phyloP scores from a whole-genome alignment of 176 grass and related monocot species.

The Rhynchospora tenuis region DNA sequence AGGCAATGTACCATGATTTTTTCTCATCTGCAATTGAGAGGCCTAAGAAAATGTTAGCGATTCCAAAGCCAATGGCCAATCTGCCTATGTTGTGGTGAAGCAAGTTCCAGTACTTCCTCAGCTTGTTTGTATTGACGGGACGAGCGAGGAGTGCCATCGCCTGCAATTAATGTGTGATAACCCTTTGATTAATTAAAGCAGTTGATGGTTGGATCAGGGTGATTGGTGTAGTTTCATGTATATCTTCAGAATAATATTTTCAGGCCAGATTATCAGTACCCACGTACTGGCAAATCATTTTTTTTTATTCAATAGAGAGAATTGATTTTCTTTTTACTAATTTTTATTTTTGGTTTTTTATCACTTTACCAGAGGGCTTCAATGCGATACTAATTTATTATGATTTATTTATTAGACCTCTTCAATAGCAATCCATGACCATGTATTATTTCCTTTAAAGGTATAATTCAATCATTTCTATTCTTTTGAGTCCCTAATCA shows the following conservation, averaged over 20 bases:
- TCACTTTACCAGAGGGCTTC: background rate
- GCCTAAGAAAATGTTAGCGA: conserved; percentile 74
- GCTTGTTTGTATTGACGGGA: conserved; percentile 62
- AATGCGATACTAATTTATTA: background rate
- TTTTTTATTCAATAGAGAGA: background rate
- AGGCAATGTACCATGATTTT: conserved; percentile 55
- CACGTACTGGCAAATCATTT: background rate
- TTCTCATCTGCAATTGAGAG: conserved; percentile 52
- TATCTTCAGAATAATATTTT: background rate
- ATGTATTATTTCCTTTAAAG: background rate
- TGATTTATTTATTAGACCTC: background rate
- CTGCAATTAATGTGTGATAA: conserved; percentile 14
- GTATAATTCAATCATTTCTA: no score
- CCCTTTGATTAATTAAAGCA: background rate
- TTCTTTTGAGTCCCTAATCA: background rate
- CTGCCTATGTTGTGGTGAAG: conserved; percentile 78
- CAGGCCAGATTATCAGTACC: background rate
- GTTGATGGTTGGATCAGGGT: background rate
- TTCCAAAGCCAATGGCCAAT: conserved; percentile 34
- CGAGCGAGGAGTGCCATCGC: conserved; percentile 60
- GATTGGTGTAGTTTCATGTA: background rate
- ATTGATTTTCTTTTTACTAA: background rate
- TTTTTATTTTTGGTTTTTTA: background rate
- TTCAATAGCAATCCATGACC: background rate
- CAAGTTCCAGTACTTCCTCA: conserved; percentile 82